Percentiles rank a stretch among this genome's conserved stretches.
Conservation (phyloP, 2,329 filamentous ascomycete genomes). For the Fusarium nurragi region DNA sequence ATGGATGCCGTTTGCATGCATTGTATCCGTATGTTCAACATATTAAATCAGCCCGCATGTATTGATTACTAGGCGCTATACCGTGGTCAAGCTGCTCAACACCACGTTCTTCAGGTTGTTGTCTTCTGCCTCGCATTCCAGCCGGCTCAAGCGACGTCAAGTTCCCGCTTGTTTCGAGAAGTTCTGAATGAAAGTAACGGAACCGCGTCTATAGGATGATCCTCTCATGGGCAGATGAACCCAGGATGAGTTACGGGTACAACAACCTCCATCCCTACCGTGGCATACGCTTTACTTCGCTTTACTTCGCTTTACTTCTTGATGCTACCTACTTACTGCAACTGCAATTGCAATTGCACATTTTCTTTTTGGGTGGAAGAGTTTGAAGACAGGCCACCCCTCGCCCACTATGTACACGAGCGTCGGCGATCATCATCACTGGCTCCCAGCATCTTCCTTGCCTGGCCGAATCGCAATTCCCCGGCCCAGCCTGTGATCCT, state of each 20-base stretch:
- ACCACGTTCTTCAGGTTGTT: too few species aligned
- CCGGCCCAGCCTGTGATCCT: conserved; percentile 8
- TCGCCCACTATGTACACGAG: conserved; percentile 24
- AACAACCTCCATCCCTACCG: conserved; percentile 19
- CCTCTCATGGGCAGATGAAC: conserved; percentile 11
- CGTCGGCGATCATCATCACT: conserved; percentile 21
- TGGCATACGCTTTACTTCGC: not conserved
- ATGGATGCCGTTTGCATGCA: conserved; percentile 25
- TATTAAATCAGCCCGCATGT: conserved; percentile 2
- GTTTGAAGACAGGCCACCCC: conserved; percentile 5
- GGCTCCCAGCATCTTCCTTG: conserved; percentile 6
- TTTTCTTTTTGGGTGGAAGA: conserved; percentile 11
- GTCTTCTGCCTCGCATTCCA: conserved; percentile 9
- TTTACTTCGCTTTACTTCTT: conserved; percentile 25
- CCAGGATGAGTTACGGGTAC: conserved; percentile 5
- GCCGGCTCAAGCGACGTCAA: not conserved
- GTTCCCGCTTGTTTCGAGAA: conserved; percentile 42
- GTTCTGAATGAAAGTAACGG: conserved; percentile 21
- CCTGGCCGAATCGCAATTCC: conserved; percentile 5
- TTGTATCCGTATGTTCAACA: conserved; percentile 7
- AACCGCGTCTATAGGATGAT: conserved; percentile 22
- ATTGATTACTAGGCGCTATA: not conserved
- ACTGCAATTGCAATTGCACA: not conserved
- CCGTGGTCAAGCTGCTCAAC: not conserved
- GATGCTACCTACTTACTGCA: too few species aligned